phyloP scores from a whole-genome alignment of 2,329 filamentous ascomycete species.

The Hypoxylon sp. region DNA sequence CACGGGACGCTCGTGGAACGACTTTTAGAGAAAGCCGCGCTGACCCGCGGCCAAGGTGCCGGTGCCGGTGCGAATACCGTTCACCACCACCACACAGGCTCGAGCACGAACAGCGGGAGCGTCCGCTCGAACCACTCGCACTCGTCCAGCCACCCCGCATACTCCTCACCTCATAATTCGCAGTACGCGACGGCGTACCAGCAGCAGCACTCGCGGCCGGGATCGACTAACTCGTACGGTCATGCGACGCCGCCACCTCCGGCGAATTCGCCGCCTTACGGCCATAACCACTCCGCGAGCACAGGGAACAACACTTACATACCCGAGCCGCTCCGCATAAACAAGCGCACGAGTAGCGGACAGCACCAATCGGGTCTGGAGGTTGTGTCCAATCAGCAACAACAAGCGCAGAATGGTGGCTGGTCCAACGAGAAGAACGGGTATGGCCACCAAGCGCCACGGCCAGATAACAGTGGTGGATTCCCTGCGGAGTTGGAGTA shows the following conservation, averaged over 20 bases:
- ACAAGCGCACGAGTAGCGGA: constrained; percentile 16
- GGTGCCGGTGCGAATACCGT: neutral
- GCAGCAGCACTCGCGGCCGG: constrained; percentile 17
- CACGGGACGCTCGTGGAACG: constrained; percentile 78
- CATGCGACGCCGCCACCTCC: constrained; percentile 6
- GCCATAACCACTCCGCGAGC: constrained; percentile 5
- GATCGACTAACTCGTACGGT: constrained; percentile 19
- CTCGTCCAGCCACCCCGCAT: constrained; percentile 1
- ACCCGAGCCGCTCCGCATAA: constrained; percentile 42
- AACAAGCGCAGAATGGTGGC: neutral
- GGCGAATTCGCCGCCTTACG: constrained; percentile 4
- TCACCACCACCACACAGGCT: constrained; percentile 21
- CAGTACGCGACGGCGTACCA: constrained; percentile 17
- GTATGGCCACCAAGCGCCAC: neutral
- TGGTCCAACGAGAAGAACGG: constrained; percentile 21
- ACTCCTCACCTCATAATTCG: neutral
- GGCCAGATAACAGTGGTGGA: neutral
- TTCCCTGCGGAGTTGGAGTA: constrained; percentile 40
- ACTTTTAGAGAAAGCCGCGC: constrained; percentile 67
- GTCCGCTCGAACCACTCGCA: constrained; percentile 15
- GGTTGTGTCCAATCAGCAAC: neutral
- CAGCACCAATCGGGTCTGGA: constrained; percentile 15
- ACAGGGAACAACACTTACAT: constrained; percentile 5
- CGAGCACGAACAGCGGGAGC: constrained; percentile 32
- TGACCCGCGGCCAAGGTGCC: constrained; percentile 43